A percentile compares a stretch with the other conserved stretches of the same genome.
Conservation (phyloP, 2,329 filamentous ascomycete species). For the Rutstroemia sp. region DNA sequence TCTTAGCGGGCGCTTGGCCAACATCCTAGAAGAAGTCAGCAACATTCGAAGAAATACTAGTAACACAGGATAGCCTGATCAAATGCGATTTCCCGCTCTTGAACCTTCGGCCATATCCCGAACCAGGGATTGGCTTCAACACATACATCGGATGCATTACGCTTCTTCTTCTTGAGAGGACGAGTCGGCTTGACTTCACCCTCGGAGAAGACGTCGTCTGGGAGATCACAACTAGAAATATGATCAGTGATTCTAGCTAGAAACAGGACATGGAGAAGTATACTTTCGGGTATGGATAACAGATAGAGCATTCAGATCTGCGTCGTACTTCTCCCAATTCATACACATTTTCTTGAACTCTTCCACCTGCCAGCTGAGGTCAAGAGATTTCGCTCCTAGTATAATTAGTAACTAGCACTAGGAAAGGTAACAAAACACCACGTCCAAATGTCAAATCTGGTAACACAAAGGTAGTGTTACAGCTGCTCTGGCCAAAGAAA, state of each 20-base stretch:
- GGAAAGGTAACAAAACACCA: neutral
- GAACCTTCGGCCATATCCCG: slow-evolving; percentile 8
- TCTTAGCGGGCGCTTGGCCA: slow-evolving; percentile 23
- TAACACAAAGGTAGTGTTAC: neutral
- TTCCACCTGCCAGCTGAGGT: slow-evolving; percentile 73
- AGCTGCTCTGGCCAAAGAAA: neutral
- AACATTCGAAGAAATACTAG: neutral
- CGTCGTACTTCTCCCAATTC: slow-evolving; percentile 66
- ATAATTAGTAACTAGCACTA: slow-evolving; percentile 29
- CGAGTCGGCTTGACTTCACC: slow-evolving; percentile 62
- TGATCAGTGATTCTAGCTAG: slow-evolving; percentile 18
- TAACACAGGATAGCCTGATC: slow-evolving; percentile 2
- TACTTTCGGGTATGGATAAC: slow-evolving; percentile 75
- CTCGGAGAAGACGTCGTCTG: slow-evolving; percentile 78
- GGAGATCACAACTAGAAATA: slow-evolving; percentile 66
- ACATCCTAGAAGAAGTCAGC: slow-evolving; percentile 26
- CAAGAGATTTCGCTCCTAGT: slow-evolving; percentile 60
- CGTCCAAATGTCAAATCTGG: neutral
- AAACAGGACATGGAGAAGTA: slow-evolving; percentile 29
- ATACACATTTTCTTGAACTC: slow-evolving; percentile 81
- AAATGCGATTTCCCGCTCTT: slow-evolving; percentile 7
- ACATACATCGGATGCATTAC: slow-evolving; percentile 28
- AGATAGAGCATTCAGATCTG: slow-evolving; percentile 68
- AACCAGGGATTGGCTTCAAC: slow-evolving; percentile 7
- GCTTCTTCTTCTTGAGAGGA: slow-evolving; percentile 29